Base-by-base conservation (phyloP, 2,329 filamentous ascomycete genomes). In the Allantophomopsis cytisporea region DNA sequence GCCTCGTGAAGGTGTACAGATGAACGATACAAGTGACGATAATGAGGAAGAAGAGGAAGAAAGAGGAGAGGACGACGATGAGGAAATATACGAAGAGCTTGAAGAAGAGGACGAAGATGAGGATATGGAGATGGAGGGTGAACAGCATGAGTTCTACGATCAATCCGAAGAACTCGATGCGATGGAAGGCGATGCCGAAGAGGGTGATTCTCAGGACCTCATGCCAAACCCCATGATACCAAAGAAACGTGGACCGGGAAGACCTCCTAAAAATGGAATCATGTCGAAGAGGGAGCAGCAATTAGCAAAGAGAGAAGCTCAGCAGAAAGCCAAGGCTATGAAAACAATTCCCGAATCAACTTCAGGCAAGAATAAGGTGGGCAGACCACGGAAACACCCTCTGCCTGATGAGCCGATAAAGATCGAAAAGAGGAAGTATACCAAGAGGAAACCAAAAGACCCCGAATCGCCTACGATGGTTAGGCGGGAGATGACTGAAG, bases 181-280 rank as follows among this genome's bases (percentile, higher is more conserved):
- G 34, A 45, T 45, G 10, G 51, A 45, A 12, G 45, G 45, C 18
- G 43, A 49, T 42, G 43, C 46, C 17, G 50, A 50, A 28, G 43
- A 47, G 17, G 49, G 49, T 31, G 47, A 47, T 5, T 47, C 51
- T 2, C 51, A 50, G 7, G 49, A 50, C 21, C 59, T 57, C 2
- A 50, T 54, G 35, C 57, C 60, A 37, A 52, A 60, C 44, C 51
- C 53, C 17, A 47, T 48, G 16, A 52, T 51, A 39, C 54, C 61
- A 41, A 59, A 45, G 30, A 56, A 54, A 42, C 55, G 51, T 39
- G 83, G 83, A 12, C 83, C 83, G 8, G 83, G 83, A n/a, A 66
- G 83, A 39, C 83, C 83, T 15, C 83, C 83, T 0, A 88, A 88
- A 61, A 83, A 88, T 51, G 83, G 83, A 20, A 71, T 86, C 54